These are phyloP conservation scores for Artemisia tridentata DNA, from an alignment of 129 eudicot genomes.

Conservation along the genomic window DNA sequence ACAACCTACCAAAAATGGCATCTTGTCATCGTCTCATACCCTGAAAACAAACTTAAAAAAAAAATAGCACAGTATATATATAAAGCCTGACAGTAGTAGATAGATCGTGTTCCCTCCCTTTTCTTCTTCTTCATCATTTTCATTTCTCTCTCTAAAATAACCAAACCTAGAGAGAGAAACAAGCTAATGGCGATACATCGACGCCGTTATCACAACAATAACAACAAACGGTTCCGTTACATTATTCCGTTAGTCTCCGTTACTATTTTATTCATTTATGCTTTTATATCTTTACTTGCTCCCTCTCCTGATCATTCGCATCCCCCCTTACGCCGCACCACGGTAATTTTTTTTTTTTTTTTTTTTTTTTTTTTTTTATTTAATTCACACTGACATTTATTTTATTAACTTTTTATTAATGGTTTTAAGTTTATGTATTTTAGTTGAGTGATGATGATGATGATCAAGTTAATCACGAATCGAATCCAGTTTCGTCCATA, in stretches of 20 bases:
- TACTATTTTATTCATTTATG: constrained; percentile 49
- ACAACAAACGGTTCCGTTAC: constrained; percentile 36
- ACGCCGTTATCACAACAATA: constrained; percentile 39
- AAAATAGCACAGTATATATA: background rate
- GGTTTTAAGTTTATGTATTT: background rate
- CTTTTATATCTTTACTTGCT: constrained; percentile 55
- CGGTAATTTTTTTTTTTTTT: constrained; percentile 21
- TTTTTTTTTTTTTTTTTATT: background rate
- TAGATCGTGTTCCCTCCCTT: constrained; percentile 52
- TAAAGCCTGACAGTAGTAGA: constrained; percentile 34
- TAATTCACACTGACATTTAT: background rate
- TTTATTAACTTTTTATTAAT: background rate
- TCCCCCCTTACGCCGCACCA: constrained; percentile 20
- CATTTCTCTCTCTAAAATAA: constrained; percentile 22
- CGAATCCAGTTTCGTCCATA: constrained; percentile 20
- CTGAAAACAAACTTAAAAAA: constrained; percentile 29
- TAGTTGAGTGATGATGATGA: constrained; percentile 24
- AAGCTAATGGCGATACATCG: constrained; percentile 56
- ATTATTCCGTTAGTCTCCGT: constrained; percentile 45
- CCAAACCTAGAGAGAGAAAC: constrained; percentile 2
- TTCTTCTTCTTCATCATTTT: constrained; percentile 1
- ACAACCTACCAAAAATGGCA: constrained; percentile 19
- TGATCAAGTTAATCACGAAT: constrained; percentile 25
- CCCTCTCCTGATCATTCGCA: constrained; percentile 64
- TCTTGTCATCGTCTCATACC: constrained; percentile 35